These are phyloP conservation scores for Apiotrichum veenhuisii DNA, from an alignment of 1,284 basidiomycete species.

Conservation along the genomic window DNA sequence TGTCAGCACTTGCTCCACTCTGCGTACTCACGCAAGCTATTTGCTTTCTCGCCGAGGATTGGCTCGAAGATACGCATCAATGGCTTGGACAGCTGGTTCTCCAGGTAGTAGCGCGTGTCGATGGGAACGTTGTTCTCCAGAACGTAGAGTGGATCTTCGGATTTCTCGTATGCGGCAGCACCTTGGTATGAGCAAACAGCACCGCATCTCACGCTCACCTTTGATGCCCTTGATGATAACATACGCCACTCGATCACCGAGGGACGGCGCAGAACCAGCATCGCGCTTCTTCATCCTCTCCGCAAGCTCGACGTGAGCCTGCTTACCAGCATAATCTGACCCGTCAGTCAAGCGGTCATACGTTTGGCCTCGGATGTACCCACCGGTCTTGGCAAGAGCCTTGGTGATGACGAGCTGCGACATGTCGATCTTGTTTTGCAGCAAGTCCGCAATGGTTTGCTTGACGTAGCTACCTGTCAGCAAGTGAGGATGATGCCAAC, in stretches of 20 bases:
- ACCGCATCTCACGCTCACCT: conserved; percentile 53
- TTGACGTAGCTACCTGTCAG: conserved; percentile 70
- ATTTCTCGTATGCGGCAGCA: conserved; percentile 96
- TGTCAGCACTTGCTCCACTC: background rate
- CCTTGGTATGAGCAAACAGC: conserved; percentile 52
- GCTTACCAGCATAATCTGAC: conserved; percentile 59
- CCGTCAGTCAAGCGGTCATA: too few species aligned
- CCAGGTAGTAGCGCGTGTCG: conserved; percentile 93
- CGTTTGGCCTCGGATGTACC: conserved; percentile 25
- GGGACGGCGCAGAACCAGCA: conserved; percentile 84
- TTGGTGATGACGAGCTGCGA: conserved; percentile 97
- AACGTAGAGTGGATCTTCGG: conserved; percentile 92
- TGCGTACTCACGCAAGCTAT: conserved; percentile 64
- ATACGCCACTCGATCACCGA: conserved; percentile 95
- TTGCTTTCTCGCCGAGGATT: conserved; percentile 86
- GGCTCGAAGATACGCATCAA: conserved; percentile 95
- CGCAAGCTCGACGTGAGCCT: conserved; percentile 90
- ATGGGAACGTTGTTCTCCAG: conserved; percentile 95
- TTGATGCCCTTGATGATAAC: conserved; percentile 95
- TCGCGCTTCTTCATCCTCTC: conserved; percentile 92
- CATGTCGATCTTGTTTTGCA: conserved; percentile 96
- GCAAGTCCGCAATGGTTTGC: conserved; percentile 81
- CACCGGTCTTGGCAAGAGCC: conserved; percentile 80
- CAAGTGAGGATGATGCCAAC: too few species aligned
- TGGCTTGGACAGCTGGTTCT: conserved; percentile 93